These are phyloP conservation scores for Boletellus sp. DNA, from an alignment of 768 basidiomycete genomes.

Conservation along the genomic window DNA sequence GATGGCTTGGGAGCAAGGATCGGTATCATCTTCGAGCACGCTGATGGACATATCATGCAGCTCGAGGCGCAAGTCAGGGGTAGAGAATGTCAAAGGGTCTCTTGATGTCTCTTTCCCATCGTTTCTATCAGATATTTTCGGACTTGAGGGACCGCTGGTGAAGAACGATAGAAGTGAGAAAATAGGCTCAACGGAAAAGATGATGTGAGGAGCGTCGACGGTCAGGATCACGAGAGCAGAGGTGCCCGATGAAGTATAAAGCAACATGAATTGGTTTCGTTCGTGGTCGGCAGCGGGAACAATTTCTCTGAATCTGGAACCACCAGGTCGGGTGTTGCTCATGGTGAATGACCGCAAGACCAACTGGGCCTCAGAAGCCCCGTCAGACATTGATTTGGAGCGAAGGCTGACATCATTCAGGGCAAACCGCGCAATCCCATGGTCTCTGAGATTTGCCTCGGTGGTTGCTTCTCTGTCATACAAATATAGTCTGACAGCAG, in stretches of 20 bases:
- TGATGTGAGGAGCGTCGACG: slow-evolving; percentile 87
- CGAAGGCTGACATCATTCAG: slow-evolving; percentile 76
- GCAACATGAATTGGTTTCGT: slow-evolving; percentile 89
- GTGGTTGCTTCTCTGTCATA: slow-evolving; percentile 67
- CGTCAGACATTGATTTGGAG: slow-evolving; percentile 77
- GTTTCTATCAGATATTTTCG: slow-evolving; percentile 12
- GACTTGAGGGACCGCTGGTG: slow-evolving; percentile 46
- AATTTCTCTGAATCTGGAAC: slow-evolving; percentile 87
- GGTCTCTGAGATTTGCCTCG: slow-evolving; percentile 58
- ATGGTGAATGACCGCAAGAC: slow-evolving; percentile 89
- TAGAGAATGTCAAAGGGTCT: slow-evolving; percentile 10
- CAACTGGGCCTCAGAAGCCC: slow-evolving; percentile 83
- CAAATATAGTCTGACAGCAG: slow-evolving; percentile 76
- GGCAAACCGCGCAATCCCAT: slow-evolving; percentile 83
- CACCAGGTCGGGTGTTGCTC: slow-evolving; percentile 79
- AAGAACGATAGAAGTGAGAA: slow-evolving; percentile 88
- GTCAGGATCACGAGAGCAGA: slow-evolving; percentile 78
- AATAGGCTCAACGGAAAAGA: slow-evolving; percentile 89
- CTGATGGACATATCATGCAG: slow-evolving; percentile 87
- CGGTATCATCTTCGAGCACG: slow-evolving; percentile 80
- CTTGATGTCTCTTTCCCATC: slow-evolving; percentile 12
- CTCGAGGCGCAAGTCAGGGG: slow-evolving; percentile 73
- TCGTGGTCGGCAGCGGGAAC: slow-evolving; percentile 88
- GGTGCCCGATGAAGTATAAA: slow-evolving; percentile 73
- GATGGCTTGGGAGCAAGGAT: slow-evolving; percentile 80